Evolutionary conservation across 768 basidiomycete genomes (phyloP), one percentile per base, ranked within the genome.

Genomic region (Clavaria fumosa): DNA sequence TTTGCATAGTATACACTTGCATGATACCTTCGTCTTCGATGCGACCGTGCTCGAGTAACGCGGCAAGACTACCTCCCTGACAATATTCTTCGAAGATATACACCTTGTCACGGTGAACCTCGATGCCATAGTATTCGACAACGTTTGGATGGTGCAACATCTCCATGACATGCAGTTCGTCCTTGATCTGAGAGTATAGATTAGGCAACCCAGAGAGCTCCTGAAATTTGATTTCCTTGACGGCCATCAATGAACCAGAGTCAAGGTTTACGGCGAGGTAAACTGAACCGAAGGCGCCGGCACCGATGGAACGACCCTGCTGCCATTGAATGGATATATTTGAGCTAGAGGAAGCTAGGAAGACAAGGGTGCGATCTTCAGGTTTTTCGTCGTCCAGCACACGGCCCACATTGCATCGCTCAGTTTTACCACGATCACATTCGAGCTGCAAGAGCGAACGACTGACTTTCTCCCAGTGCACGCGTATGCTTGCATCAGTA

Each of bases 281-380:
- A n/a, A 99, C 95, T n/a, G 86, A 93, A 15, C 95, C 95, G 56
- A 95, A 96, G 6, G 95, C 91, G 11, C 95, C 95, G n/a, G 90
- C 78, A 35, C 93, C 95, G 47, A 99, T 96, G 61, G 96, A 96
- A 41, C 82, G 76, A 10, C 93, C 90, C 59, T 99, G 95, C 54
- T 96, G 93, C 95, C 95, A 99, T 27, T 85, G 75, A 43, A 97
- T 79, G 2, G 89, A 85, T 44, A 96, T 88, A 48, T 93, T 95
- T 19, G 89, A 90, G 27, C 78, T 78, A n/a, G 88, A 88, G 2
- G 89, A 89, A 1, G 95, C 95, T 27, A 99, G 70, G 65, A 90
- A 93, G 4, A 90, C 78, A 32, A 95, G 64, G 0, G 93, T 89
- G 32, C 88, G 75, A 54, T 99, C 93, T 57, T 97, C 95, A 5